A percentile compares a stretch with the other conserved stretches of the same genome.
Evolutionary conservation across 2,329 filamentous ascomycete genomes (phyloP).

Genomic region (Penicillium paneum): DNA sequence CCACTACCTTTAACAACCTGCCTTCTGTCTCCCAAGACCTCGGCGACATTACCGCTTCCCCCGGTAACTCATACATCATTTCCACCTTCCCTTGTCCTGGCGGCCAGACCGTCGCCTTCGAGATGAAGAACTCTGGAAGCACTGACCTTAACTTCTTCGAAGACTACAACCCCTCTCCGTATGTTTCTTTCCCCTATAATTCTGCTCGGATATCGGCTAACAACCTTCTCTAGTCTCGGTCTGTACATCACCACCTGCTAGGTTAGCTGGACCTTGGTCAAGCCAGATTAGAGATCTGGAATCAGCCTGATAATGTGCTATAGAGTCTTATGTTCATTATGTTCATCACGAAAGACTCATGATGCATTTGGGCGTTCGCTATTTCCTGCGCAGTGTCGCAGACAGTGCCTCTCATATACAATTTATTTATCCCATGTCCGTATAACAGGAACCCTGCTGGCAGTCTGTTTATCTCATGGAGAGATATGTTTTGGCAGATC

Average conservation of each 20-base stretch:
- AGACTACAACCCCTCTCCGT: constrained; percentile 57
- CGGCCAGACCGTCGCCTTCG: constrained; percentile 51
- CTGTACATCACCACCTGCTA: constrained; percentile 45
- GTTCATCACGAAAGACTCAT: too few species aligned
- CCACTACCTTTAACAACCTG: constrained; percentile 55
- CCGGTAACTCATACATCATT: constrained; percentile 56
- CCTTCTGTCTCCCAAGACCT: constrained; percentile 48
- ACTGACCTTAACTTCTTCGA: constrained; percentile 61
- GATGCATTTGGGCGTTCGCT: too few species aligned
- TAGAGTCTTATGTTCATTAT: too few species aligned
- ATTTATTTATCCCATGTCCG: too few species aligned
- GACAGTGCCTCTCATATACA: too few species aligned
- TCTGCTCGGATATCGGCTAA: constrained; percentile 12
- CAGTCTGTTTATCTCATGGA: too few species aligned
- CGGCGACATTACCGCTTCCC: constrained; percentile 46
- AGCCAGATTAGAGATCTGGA: too few species aligned
- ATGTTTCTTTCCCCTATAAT: constrained; percentile 22
- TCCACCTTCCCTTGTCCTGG: constrained; percentile 55
- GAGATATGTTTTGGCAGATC: too few species aligned
- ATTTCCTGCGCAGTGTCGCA: too few species aligned
- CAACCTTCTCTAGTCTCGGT: constrained; percentile 33
- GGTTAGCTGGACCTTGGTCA: background rate
- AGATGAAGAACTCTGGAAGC: constrained; percentile 51
- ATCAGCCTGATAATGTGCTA: too few species aligned
- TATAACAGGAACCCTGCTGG: too few species aligned